Evolutionary conservation across 306 rosid genomes (phyloP), one percentile per base, ranked within the genome.

Genomic region (Casuarina cunninghamiana): DNA sequence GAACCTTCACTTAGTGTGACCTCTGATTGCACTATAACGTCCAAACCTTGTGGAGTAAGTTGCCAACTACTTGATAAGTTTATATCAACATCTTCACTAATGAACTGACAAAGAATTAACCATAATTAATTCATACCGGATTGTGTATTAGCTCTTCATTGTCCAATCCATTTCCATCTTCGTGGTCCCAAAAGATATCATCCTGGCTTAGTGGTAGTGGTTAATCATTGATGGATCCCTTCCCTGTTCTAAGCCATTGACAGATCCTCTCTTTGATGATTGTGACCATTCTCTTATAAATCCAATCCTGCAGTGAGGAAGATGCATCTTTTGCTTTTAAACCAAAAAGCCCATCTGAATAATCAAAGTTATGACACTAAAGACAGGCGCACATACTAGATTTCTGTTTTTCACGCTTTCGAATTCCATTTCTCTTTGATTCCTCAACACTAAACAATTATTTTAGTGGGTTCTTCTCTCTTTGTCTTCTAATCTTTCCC

Each of bases 21-120:
- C 57, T 73, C n/a, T 79, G 75, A 62, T 63, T 79, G 68, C 75
- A 16, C 77, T 62, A 37, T 37, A 66, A 48, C 74, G 53, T 68
- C 75, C 75, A 73, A 50, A 65, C 49, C 42, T 79, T 70, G 75
- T 67, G 75, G 71, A 74, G 75, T 74, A 53, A 4, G 71, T 74
- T 54, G 57, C 39, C 44, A 7, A 66, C 39, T 21, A 21, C 38
- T 9, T 32, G 1, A 35, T 5, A 10, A 26, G 8, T 65, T 65
- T 58, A 6, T 16, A 32, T 15, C 49, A 17, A 66, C 71, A 17
- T 41, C 71, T 41, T 41, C 32, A 9, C 71, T 19, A 66, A 41
- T 41, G 50, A 66, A 39, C 50, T 37, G 49, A 41, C 26, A 66
- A 42, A 66, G 49, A 66, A 13, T 66, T 37, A 41, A 41, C 49